Conservation (phyloP, 495 filamentous ascomycete genomes). For the Xylaria sp. region DNA sequence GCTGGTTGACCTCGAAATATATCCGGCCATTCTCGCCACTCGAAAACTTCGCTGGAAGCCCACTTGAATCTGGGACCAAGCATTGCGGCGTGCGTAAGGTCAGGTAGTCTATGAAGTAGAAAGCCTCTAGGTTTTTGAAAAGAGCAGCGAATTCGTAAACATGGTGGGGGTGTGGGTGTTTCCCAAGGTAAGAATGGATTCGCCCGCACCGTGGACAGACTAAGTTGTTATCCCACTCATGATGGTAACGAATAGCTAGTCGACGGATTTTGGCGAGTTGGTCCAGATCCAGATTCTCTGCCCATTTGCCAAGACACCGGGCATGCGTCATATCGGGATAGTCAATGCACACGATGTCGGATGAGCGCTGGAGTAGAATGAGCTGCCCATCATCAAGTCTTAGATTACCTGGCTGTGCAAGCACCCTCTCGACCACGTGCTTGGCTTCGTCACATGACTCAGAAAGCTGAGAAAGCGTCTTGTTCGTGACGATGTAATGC, state of each 20-base stretch:
- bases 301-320: slow-evolving; percentile 32
- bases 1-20: slow-evolving; percentile 39
- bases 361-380: slow-evolving; percentile 34
- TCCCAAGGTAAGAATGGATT: slow-evolving; percentile 22
- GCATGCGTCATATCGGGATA: slow-evolving; percentile 34
- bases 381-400: slow-evolving; percentile 35
- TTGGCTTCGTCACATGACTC: slow-evolving; percentile 36
- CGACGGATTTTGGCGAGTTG: slow-evolving; percentile 39
- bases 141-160: slow-evolving; percentile 42
- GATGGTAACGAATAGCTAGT: slow-evolving; percentile 42
- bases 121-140: slow-evolving; percentile 43
- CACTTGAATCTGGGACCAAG: slow-evolving; percentile 23
- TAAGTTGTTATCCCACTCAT: slow-evolving; percentile 38
- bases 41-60: slow-evolving; percentile 25
- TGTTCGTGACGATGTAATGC: slow-evolving; percentile 36
- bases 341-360: slow-evolving; percentile 42
- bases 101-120: slow-evolving; percentile 45
- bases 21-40: slow-evolving; percentile 36
- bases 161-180: slow-evolving; percentile 34
- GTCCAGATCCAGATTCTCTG: slow-evolving; percentile 33
- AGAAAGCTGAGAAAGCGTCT: slow-evolving; percentile 32
- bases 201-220: slow-evolving; percentile 40
- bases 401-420: slow-evolving; percentile 34
- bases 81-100: slow-evolving; percentile 35
- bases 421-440: slow-evolving; percentile 28